Evolutionary conservation across 1,284 basidiomycete genomes (phyloP).

Genomic region (Agroathelia rolfsii): DNA sequence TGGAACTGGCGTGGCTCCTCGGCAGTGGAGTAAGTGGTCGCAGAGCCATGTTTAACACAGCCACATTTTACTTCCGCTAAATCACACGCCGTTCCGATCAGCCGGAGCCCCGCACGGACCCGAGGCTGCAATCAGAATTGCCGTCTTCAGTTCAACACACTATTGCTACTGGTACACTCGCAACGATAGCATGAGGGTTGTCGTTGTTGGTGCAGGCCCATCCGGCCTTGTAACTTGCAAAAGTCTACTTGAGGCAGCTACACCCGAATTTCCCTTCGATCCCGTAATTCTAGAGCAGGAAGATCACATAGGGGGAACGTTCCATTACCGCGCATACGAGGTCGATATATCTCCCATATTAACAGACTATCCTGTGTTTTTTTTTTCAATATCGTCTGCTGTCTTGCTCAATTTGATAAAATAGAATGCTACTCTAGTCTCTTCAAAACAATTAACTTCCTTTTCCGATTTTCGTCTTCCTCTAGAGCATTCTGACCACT

Average conservation of each 20-base stretch:
- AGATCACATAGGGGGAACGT: slow-evolving; percentile 53
- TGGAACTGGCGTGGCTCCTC: too few species aligned
- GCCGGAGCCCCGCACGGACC: too few species aligned
- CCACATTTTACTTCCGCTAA: too few species aligned
- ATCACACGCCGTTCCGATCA: too few species aligned
- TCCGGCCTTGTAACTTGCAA: slow-evolving; percentile 53
- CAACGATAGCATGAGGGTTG: too few species aligned
- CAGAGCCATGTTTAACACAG: too few species aligned
- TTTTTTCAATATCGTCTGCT: too few species aligned
- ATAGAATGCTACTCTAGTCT: slow-evolving; percentile 48
- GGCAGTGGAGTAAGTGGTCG: too few species aligned
- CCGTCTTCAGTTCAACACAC: too few species aligned
- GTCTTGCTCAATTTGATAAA: slow-evolving; percentile 14
- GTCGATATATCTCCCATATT: slow-evolving; percentile 14
- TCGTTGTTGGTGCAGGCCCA: slow-evolving; percentile 54
- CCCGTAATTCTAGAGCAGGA: slow-evolving; percentile 53
- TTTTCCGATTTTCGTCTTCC: slow-evolving; percentile 57
- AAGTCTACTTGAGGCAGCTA: slow-evolving; percentile 37
- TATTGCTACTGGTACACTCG: too few species aligned
- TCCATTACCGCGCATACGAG: slow-evolving; percentile 35
- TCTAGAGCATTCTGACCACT: slow-evolving; percentile 43
- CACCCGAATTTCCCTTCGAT: slow-evolving; percentile 31
- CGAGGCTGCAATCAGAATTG: too few species aligned
- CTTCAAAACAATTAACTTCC: slow-evolving; percentile 52
- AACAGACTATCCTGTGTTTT: too few species aligned